A percentile compares a stretch with the other conserved stretches of the same genome.
phyloP scores from a whole-genome alignment of 2,329 filamentous ascomycete genomes.

The Camillea tinctor region DNA sequence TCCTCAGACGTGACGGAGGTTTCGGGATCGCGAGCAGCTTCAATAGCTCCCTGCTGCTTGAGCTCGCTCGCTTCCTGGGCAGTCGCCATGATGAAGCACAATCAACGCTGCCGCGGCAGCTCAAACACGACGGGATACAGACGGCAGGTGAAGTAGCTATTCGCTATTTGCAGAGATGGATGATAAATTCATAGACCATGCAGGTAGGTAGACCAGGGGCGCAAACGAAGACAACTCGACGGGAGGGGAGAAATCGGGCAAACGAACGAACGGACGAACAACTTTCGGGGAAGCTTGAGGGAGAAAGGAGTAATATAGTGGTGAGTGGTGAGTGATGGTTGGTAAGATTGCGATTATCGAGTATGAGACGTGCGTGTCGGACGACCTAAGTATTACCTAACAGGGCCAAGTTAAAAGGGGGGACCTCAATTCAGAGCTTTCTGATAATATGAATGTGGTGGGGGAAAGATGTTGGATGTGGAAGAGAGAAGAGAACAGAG shows the following conservation, averaged over 20 bases:
- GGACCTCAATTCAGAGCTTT: slow-evolving; percentile 6
- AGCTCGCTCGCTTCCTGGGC: slow-evolving; percentile 57
- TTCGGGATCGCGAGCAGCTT: slow-evolving; percentile 71
- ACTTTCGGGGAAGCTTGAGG: neutral
- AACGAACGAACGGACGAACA: neutral
- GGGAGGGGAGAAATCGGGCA: neutral
- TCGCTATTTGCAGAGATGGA: neutral
- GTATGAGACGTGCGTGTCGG: neutral
- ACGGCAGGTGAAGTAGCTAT: neutral
- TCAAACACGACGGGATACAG: slow-evolving; percentile 3
- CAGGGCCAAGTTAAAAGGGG: slow-evolving; percentile 23
- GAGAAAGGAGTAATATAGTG: neutral
- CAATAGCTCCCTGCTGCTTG: slow-evolving; percentile 77
- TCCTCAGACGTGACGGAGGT: slow-evolving; percentile 66
- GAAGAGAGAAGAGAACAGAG: slow-evolving; percentile 19
- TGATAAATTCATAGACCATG: slow-evolving; percentile 1
- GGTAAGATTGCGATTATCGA: neutral
- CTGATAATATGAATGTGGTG: slow-evolving; percentile 26
- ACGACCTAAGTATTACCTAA: neutral
- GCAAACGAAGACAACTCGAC: slow-evolving; percentile 13
- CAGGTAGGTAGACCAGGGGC: slow-evolving; percentile 5
- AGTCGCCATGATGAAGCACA: slow-evolving; percentile 31
- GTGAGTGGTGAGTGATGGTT: slow-evolving; percentile 13
- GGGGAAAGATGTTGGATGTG: slow-evolving; percentile 11
- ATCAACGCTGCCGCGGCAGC: slow-evolving; percentile 29